phyloP scores from a whole-genome alignment of 345 rosid genomes.

The Anacardium occidentale region DNA sequence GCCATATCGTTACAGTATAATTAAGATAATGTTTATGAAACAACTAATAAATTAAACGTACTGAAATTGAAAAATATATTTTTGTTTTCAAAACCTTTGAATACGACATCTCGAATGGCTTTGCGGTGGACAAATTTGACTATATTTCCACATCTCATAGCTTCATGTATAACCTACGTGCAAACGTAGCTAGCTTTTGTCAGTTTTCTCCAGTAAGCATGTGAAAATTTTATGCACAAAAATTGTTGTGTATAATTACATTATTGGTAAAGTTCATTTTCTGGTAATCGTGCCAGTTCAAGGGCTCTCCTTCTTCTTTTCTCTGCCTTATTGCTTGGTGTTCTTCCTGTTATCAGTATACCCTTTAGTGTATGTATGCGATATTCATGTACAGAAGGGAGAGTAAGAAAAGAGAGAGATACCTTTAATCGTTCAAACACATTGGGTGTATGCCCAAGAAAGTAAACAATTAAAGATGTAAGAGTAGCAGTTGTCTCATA shows the following conservation, averaged over 20 bases:
- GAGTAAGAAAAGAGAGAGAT: not conserved
- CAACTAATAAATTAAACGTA: not conserved
- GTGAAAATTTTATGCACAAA: too few species aligned
- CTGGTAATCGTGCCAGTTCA: conserved; percentile 66
- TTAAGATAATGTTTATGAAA: not conserved
- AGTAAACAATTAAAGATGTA: conserved; percentile 58
- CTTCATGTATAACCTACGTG: conserved; percentile 63
- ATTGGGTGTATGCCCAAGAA: conserved; percentile 46
- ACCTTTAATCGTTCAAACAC: conserved; percentile 49
- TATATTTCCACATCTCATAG: conserved; percentile 75
- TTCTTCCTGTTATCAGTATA: conserved; percentile 52
- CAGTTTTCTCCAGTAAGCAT: too few species aligned
- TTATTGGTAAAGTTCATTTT: conserved; percentile 66
- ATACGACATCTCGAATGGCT: conserved; percentile 60
- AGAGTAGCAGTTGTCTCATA: conserved; percentile 79
- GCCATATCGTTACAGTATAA: not conserved
- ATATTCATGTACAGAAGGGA: too few species aligned
- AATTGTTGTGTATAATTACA: too few species aligned
- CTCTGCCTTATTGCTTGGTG: conserved; percentile 57
- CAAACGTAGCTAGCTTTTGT: not conserved
- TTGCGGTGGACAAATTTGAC: conserved; percentile 70
- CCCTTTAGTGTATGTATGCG: not conserved
- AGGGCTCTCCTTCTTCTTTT: conserved; percentile 43
- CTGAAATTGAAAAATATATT: not conserved
- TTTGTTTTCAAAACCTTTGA: conserved; percentile 52